phyloP scores from a whole-genome alignment of 495 filamentous ascomycete genomes.

The Penicillium desertorum region DNA sequence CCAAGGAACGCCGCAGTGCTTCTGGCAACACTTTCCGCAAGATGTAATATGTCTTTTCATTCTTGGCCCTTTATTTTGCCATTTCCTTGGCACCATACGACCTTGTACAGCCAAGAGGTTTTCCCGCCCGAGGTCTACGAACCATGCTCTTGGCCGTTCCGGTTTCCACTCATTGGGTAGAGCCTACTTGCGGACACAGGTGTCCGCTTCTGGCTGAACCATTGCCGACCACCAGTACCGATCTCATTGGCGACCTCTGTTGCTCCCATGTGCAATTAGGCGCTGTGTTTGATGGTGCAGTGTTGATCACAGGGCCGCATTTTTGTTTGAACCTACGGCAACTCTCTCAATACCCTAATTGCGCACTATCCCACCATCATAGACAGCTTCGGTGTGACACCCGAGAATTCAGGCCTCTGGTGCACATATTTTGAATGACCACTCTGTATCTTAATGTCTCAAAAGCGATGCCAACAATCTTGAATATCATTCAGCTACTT shows the following conservation, averaged over 20 bases:
- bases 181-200: neutral
- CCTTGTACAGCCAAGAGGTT: neutral
- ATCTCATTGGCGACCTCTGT: neutral
- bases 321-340: neutral
- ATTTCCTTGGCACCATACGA: conserved; percentile 1
- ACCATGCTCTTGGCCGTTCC: neutral
- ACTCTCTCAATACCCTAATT: neutral
- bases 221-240: neutral
- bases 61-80: conserved; percentile 1
- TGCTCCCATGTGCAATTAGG: neutral
- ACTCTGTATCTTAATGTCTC: conserved; percentile 4
- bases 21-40: conserved; percentile 54
- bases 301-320: neutral
- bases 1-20: conserved; percentile 52
- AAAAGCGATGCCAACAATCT: conserved; percentile 7
- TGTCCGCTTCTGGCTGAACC: neutral
- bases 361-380: neutral
- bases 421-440: conserved; percentile 1
- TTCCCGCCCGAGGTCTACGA: neutral
- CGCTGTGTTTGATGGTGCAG: neutral
- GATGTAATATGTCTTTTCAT: conserved; percentile 37
- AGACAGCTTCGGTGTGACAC: neutral
- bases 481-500: neutral
- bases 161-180: neutral
- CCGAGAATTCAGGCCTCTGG: neutral